phyloP scores from a whole-genome alignment of 202 grass and related monocot genomes.

The Carex arenaria region DNA sequence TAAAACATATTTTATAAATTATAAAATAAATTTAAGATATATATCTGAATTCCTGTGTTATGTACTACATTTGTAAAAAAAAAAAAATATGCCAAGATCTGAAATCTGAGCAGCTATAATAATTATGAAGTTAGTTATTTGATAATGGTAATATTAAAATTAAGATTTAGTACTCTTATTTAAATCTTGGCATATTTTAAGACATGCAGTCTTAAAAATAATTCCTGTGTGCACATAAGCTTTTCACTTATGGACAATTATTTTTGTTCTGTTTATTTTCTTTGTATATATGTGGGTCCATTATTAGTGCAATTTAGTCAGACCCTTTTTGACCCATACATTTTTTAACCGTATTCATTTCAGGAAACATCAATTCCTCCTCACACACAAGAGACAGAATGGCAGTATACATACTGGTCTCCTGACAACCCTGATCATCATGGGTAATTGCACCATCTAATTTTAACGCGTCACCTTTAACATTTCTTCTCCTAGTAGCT shows the following conservation, averaged over 20 bases:
- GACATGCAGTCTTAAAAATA: too few species aligned
- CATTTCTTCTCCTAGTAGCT: slow-evolving; percentile 8
- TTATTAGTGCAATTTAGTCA: slow-evolving; percentile 27
- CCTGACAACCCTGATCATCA: slow-evolving; percentile 94
- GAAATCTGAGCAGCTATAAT: not conserved
- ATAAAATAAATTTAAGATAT: not conserved
- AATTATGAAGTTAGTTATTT: not conserved
- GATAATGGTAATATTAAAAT: not conserved
- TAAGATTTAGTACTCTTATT: not conserved
- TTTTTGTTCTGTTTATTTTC: slow-evolving; percentile 29
- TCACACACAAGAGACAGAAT: slow-evolving; percentile 97
- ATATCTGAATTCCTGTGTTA: not conserved
- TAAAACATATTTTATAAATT: not conserved
- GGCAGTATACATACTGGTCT: slow-evolving; percentile 82
- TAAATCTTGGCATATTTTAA: too few species aligned
- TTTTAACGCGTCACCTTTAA: slow-evolving; percentile 21
- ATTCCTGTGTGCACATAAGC: not conserved
- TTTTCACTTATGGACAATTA: not conserved
- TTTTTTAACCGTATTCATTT: slow-evolving; percentile 26
- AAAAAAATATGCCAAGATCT: not conserved
- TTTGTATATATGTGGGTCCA: slow-evolving; percentile 28
- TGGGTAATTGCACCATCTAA: slow-evolving; percentile 65
- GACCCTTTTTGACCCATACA: slow-evolving; percentile 39
- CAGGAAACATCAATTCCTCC: slow-evolving; percentile 79
- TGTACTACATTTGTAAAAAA: not conserved